Base-by-base conservation (phyloP, 2,329 filamentous ascomycete species). In the Dryadomyces quercivorus region DNA sequence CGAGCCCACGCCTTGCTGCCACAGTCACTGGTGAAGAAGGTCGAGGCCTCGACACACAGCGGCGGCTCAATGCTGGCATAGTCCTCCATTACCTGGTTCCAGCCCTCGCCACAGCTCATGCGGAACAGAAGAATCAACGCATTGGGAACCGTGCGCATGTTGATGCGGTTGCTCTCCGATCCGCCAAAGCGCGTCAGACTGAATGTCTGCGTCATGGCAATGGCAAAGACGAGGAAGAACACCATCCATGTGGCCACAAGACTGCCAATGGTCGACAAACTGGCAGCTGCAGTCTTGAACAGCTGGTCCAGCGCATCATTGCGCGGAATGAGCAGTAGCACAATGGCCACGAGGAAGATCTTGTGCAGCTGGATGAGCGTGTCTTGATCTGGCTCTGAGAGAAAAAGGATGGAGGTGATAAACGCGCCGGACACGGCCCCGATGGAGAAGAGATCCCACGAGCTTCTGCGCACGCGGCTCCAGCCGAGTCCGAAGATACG, bases 301-400 rank as follows among this genome's bases (percentile, higher is more conserved):
- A 98, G 81, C 67, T 98, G 93, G 66, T 98, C 94, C 21, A 98
- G 78, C 51, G 95, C 91, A 63, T 98, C 94, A 66, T 98, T 98
- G 52, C 94, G 82, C 1, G 93, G 93, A 58, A 98, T 98, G 38
- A 98, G 78, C 52, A 98, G 75, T 9, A 97, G 76, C 2, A 93
- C 84, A 54, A 97, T 86, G 9, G 88, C 85, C 20, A 97, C 93
- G 36, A 98, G 77, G 67, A 95, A 96, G 57, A 95, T 80, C 69
- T 98, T 98, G 74, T 97, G 90, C 36, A 96, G 71, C 69, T 91
- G 87, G 38, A 84, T 75, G 61, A 92, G 89, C 1, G 77, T 74
- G 52, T 80, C 76, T n/a, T 77, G 71, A 51, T 73, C 70, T 48
- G 76, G 75, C 56, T 81, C 72, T 20, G 78, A 77, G 51, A 94